Conservation (phyloP, 2,329 filamentous ascomycete genomes). For the Botryotinia convoluta region DNA sequence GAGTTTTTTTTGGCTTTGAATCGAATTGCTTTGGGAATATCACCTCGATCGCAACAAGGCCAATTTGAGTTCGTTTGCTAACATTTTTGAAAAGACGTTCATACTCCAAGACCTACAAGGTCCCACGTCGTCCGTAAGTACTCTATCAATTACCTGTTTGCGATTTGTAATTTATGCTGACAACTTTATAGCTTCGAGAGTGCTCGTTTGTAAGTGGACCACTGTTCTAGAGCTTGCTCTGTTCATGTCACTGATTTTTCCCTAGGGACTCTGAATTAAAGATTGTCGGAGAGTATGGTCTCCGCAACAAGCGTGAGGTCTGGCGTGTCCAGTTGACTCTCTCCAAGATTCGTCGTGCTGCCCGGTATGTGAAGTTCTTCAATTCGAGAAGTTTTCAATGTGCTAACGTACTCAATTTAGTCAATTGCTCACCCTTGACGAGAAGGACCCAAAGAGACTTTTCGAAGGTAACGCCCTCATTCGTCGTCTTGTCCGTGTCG, state of each 20-base stretch:
- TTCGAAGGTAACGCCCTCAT: constrained; percentile 99
- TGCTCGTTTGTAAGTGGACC: constrained; percentile 99
- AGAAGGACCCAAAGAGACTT: constrained; percentile 99
- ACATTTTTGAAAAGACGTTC: constrained; percentile 42
- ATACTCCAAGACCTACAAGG: constrained; percentile 99
- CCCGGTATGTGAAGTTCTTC: constrained; percentile 64
- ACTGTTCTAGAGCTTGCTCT: constrained; percentile 99
- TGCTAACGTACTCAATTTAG: constrained; percentile 53
- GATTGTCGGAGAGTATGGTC: constrained; percentile 99
- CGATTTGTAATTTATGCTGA: constrained; percentile 39
- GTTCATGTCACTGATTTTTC: constrained; percentile 83
- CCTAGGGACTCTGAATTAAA: constrained; percentile 98
- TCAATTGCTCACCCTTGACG: constrained; percentile 99
- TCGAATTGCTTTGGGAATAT: constrained; percentile 2
- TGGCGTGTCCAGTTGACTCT: constrained; percentile 99
- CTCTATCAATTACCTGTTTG: background rate
- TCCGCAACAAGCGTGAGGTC: constrained; percentile 99
- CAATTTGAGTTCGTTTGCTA: background rate
- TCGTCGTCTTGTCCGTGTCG: constrained; percentile 98
- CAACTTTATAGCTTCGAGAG: constrained; percentile 77
- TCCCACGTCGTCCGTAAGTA: constrained; percentile 72
- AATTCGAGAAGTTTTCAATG: background rate
- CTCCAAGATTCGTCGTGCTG: constrained; percentile 99
- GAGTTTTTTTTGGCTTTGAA: background rate
- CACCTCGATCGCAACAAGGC: background rate